Evolutionary conservation across 371 early-diverging fungal genomes (phyloP).

Genomic region (Rhizopus arrhizus): DNA sequence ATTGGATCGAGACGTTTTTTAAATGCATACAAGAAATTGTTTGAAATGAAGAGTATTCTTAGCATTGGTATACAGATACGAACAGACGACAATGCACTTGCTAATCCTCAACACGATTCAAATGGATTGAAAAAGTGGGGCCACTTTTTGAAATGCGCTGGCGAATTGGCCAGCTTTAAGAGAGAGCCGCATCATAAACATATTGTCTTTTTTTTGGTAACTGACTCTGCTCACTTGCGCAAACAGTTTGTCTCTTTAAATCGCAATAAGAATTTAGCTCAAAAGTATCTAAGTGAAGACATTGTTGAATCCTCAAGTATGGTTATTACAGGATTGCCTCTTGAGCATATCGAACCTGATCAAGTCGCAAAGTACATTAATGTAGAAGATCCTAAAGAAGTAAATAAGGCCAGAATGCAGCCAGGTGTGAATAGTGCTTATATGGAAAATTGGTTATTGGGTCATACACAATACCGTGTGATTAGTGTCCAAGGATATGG

Average conservation of each 20-base stretch:
- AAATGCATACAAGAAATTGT: slow-evolving; percentile 44
- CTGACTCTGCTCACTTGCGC: slow-evolving; percentile 46
- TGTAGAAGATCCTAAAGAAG: slow-evolving; percentile 25
- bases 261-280: slow-evolving; percentile 21
- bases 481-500: slow-evolving; percentile 54
- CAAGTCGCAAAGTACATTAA: slow-evolving; percentile 39
- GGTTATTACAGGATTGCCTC: slow-evolving; percentile 52
- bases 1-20: slow-evolving; percentile 50
- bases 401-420: slow-evolving; percentile 29
- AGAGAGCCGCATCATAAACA: slow-evolving; percentile 42
- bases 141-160: slow-evolving; percentile 52
- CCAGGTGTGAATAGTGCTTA: slow-evolving; percentile 53
- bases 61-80: slow-evolving; percentile 49
- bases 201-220: slow-evolving; percentile 49
- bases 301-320: slow-evolving; percentile 33
- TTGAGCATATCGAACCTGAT: slow-evolving; percentile 53
- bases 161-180: slow-evolving; percentile 39
- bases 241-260: slow-evolving; percentile 47
- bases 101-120: slow-evolving; percentile 42
- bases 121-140: slow-evolving; percentile 45
- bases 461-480: slow-evolving; percentile 51
- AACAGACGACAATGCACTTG: slow-evolving; percentile 48
- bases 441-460: slow-evolving; percentile 56
- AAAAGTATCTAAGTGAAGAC: slow-evolving; percentile 28
- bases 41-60: slow-evolving; percentile 49